Percentiles rank a stretch among this genome's conserved stretches.
Conservation (phyloP, 495 filamentous ascomycete genomes). For the Rusavskia elegans region DNA sequence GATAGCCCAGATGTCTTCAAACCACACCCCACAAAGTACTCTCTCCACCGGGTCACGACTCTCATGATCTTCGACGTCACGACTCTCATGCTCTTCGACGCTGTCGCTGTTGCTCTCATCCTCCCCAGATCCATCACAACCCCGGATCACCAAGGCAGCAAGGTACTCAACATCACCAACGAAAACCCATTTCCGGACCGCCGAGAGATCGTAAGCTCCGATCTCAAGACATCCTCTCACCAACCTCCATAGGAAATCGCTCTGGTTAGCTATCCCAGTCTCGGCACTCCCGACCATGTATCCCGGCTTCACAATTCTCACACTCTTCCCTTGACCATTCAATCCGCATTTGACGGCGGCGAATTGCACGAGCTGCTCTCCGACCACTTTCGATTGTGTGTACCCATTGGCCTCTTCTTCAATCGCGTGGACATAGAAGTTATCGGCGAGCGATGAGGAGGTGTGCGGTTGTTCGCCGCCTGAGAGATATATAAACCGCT, state of each 20-base stretch:
- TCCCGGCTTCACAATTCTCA: no score
- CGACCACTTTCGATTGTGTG: no score
- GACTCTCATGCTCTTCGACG: not conserved
- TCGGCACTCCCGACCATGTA: no score
- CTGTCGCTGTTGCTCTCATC: no score
- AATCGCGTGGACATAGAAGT: no score
- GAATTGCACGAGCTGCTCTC: no score
- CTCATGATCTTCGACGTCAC: not conserved
- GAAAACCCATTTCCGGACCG: slow-evolving; percentile 11
- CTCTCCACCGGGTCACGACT: not conserved
- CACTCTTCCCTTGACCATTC: no score
- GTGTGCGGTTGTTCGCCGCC: no score
- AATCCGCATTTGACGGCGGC: no score
- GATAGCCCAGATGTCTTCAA: slow-evolving; percentile 9
- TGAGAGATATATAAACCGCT: no score
- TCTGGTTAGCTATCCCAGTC: not conserved
- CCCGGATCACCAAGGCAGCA: not conserved
- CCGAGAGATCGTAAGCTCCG: slow-evolving; percentile 11
- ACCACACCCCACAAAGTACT: not conserved
- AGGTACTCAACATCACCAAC: slow-evolving; percentile 13
- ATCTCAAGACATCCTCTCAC: slow-evolving; percentile 14
- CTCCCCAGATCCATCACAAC: not conserved
- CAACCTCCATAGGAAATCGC: slow-evolving; percentile 24
- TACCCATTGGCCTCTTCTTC: no score
- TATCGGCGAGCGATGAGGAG: no score